Evolutionary conservation across 352 stramenopile species (phyloP), one percentile per base, ranked within the genome.

Genomic region (Pythium myriotylum): DNA sequence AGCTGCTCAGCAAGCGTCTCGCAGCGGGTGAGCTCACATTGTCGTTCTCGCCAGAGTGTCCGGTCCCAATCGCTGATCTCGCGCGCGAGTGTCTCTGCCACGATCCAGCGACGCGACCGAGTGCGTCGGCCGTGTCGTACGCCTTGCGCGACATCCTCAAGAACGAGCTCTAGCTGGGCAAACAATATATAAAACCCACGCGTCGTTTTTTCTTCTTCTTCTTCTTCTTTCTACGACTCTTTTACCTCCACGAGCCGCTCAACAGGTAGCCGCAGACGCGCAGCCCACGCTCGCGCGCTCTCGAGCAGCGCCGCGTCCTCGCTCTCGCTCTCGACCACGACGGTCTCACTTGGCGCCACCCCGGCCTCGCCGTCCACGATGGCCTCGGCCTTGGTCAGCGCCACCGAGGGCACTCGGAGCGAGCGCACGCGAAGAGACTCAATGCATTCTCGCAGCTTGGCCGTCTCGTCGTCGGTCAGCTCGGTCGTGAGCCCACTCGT

Each of bases 401-500:
- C 29, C 27, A 52, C 58, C 12, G 5, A 4, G 4, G 59, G 59
- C 42, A 67, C 42, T 32, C 27, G 56, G 8, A 52, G 50, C 45
- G 56, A 62, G 20, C 51, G 56, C 42, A 29, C 23, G 8, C 52
- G 59, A 17, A 77, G 7, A 14, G 17, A 24, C 12, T 68, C 62
- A 14, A 58, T 41, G 3, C 39, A 57, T 9, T 9, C 26, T 5
- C 55, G 19, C 23, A 68, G 37, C 16, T 50, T 32, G 1, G 26
- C 12, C 3, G 7, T 29, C 23, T 67, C 42, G 0, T 22, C 22
- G 6, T 3, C 20, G 2, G 42, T 3, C 26, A 58, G 33, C 49
- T 37, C 17, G 2, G n/a, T n/a, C 14, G 79, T 57, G 16, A 83
- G 37, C 0, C 69, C 72, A 13, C 68, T 76, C 1, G 56, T 60